phyloP scores from a whole-genome alignment of 176 grass and related monocot genomes.

The Oryza australiensis region DNA sequence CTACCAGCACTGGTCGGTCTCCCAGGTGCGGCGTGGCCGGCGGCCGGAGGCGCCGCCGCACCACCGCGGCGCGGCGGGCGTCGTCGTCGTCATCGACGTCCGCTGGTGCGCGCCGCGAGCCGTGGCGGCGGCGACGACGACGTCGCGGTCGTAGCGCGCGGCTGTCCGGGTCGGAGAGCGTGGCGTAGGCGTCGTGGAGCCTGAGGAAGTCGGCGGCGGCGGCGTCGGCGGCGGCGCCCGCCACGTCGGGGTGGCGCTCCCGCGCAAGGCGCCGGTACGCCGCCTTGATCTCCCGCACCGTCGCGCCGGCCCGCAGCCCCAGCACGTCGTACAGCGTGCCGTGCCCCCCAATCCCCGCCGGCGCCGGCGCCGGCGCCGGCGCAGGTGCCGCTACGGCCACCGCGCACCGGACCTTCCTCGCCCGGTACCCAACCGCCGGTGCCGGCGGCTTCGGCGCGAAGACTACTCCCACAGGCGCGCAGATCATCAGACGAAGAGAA shows the following conservation, averaged over 20 bases:
- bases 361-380: too few relatives aligned
- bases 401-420: constrained; percentile 11
- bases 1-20: constrained; percentile 82
- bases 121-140: neutral
- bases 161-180: constrained; percentile 58
- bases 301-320: constrained; percentile 50
- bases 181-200: constrained; percentile 61
- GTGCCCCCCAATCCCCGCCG: neutral
- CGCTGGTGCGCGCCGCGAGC: neutral
- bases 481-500: neutral
- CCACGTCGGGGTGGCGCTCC: constrained; percentile 59
- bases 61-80: neutral
- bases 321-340: constrained; percentile 51
- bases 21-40: constrained; percentile 42
- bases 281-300: constrained; percentile 66
- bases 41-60: neutral
- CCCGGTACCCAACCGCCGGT: neutral
- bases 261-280: constrained; percentile 70
- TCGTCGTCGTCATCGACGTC: neutral
- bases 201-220: constrained; percentile 42
- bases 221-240: neutral
- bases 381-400: neutral
- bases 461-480: neutral
- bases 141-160: constrained; percentile 56
- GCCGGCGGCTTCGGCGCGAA: constrained; percentile 10